These are phyloP conservation scores for Trametes pubescens DNA, from an alignment of 1,284 basidiomycete species.

Conservation along the genomic window DNA sequence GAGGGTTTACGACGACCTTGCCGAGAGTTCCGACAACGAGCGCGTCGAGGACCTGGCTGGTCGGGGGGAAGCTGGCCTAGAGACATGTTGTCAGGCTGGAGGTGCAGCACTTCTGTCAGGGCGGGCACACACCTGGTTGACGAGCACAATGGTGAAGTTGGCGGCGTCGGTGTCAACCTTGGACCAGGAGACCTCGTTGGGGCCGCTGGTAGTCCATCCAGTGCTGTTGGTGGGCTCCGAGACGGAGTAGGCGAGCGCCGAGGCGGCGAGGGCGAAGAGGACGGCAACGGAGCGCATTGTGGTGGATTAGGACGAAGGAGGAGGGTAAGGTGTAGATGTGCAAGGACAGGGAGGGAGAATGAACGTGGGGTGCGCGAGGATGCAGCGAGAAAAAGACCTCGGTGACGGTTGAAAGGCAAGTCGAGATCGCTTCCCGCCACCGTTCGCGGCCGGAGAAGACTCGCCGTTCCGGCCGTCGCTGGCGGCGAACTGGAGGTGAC, in stretches of 20 bases:
- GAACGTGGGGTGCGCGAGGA: slow-evolving; percentile 32
- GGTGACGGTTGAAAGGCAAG: slow-evolving; percentile 22
- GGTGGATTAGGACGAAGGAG: slow-evolving; percentile 40
- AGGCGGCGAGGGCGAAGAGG: slow-evolving; percentile 61
- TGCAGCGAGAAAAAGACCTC: slow-evolving; percentile 15
- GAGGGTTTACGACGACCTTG: slow-evolving; percentile 52
- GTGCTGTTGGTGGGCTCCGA: slow-evolving; percentile 56
- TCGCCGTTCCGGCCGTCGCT: slow-evolving; percentile 20
- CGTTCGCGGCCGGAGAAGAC: slow-evolving; percentile 13
- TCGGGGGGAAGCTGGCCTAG: slow-evolving; percentile 43
- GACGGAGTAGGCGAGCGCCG: slow-evolving; percentile 68
- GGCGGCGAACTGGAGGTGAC: slow-evolving; percentile 8
- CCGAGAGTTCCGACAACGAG: slow-evolving; percentile 54
- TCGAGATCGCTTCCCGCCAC: slow-evolving; percentile 18
- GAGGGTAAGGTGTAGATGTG: slow-evolving; percentile 17
- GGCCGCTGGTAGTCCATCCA: slow-evolving; percentile 66
- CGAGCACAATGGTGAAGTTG: slow-evolving; percentile 76
- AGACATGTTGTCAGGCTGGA: background rate
- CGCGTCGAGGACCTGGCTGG: slow-evolving; percentile 55
- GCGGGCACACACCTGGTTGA: slow-evolving; percentile 57
- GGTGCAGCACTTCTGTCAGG: too few relatives aligned
- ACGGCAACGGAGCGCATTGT: slow-evolving; percentile 55
- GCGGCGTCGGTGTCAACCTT: slow-evolving; percentile 68
- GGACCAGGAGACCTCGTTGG: slow-evolving; percentile 69
- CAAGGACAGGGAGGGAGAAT: slow-evolving; percentile 22